Evolutionary conservation across 2,329 filamentous ascomycete genomes (phyloP).

Genomic region (Endocalyx cinctus): DNA sequence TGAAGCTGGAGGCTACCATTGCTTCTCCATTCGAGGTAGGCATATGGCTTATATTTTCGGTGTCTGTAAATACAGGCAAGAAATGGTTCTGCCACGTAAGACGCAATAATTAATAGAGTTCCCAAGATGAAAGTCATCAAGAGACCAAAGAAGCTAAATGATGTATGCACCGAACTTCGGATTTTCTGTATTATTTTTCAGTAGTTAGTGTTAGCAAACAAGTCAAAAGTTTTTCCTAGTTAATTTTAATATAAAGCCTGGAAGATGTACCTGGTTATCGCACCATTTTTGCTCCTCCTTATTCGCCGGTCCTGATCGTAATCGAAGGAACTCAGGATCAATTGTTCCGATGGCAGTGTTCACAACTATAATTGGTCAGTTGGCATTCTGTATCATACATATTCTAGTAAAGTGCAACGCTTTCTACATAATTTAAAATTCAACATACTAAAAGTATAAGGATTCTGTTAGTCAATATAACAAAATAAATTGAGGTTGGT

Average conservation of each 20-base stretch:
- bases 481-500: too few relatives aligned
- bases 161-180: constrained; percentile 4
- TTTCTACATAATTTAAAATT: too few relatives aligned
- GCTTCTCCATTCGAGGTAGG: constrained; percentile 4
- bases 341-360: constrained; percentile 1
- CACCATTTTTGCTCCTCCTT: neutral
- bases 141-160: constrained; percentile 8
- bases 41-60: constrained; percentile 3
- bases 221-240: too few relatives aligned
- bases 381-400: too few relatives aligned
- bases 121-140: constrained; percentile 5
- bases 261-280: neutral
- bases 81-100: constrained; percentile 4
- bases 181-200: constrained; percentile 5
- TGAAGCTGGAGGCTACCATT: constrained; percentile 8
- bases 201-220: too few relatives aligned
- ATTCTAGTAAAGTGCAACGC: too few relatives aligned
- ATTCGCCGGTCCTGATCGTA: neutral
- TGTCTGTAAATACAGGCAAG: constrained; percentile 1
- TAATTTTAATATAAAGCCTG: neutral
- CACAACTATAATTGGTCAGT: too few relatives aligned
- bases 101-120: constrained; percentile 2
- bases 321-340: neutral
- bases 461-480: too few relatives aligned
- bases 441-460: too few relatives aligned